These are phyloP conservation scores for Aureobasidium uvarum DNA, from an alignment of 2,329 filamentous ascomycete genomes.

Conservation along the genomic window DNA sequence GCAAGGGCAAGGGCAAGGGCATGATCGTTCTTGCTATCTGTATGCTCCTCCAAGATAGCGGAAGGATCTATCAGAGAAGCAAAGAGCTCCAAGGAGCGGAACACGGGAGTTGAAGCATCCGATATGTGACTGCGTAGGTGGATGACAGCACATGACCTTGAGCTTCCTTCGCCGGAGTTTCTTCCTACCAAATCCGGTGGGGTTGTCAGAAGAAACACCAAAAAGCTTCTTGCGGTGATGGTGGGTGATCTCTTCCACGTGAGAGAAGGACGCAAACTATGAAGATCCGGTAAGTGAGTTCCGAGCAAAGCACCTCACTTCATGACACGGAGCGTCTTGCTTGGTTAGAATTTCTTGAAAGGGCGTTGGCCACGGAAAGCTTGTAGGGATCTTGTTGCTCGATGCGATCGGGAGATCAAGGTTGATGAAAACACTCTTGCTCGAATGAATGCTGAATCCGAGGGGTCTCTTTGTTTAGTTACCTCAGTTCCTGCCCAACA, in stretches of 20 bases:
- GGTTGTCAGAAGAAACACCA: neutral
- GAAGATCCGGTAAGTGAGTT: conserved; percentile 1
- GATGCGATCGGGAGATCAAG: neutral
- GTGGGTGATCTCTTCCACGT: neutral
- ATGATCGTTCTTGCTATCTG: too few relatives aligned
- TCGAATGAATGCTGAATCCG: neutral
- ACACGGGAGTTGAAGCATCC: too few relatives aligned
- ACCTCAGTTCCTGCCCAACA: neutral
- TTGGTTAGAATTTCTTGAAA: neutral
- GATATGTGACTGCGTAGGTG: neutral
- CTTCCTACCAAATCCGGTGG: neutral
- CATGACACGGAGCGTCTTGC: neutral
- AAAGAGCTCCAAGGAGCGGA: too few relatives aligned
- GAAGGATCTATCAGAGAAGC: too few relatives aligned
- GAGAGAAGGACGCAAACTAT: neutral
- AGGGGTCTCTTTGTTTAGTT: neutral
- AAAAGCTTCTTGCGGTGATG: neutral
- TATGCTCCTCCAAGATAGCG: too few relatives aligned
- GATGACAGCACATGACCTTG: neutral
- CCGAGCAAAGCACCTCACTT: neutral
- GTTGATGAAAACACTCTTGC: neutral
- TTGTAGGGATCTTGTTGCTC: neutral
- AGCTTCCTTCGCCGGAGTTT: neutral
- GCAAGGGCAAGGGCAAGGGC: too few relatives aligned
- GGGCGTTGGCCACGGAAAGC: neutral